These are phyloP conservation scores for Baudoinia panamericana DNA, from an alignment of 495 filamentous ascomycete species.

Conservation along the genomic window DNA sequence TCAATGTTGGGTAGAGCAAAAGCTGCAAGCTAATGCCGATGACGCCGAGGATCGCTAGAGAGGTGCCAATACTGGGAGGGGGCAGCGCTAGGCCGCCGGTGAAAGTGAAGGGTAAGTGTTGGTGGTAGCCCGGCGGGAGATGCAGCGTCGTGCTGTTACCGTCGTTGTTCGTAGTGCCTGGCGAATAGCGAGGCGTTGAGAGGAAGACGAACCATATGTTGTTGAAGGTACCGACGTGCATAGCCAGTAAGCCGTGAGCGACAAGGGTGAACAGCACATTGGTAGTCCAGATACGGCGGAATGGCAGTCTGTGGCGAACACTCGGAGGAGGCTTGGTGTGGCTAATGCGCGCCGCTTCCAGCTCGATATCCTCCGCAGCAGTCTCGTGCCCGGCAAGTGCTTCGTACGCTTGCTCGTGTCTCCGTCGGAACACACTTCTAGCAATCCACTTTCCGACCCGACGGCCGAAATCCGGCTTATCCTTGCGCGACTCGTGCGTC, in stretches of 20 bases:
- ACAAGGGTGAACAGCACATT: slow-evolving; percentile 50
- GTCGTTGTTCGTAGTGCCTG: slow-evolving; percentile 21
- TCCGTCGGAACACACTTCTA: slow-evolving; percentile 25
- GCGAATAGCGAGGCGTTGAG: slow-evolving; percentile 44
- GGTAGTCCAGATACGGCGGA: slow-evolving; percentile 49
- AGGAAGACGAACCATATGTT: slow-evolving; percentile 61
- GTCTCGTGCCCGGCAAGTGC: slow-evolving; percentile 10
- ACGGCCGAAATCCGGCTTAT: slow-evolving; percentile 39
- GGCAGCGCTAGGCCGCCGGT: slow-evolving; percentile 58
- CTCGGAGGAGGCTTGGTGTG: neutral
- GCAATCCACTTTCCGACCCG: slow-evolving; percentile 34
- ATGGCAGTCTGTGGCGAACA: slow-evolving; percentile 40
- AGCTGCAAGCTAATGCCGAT: slow-evolving; percentile 58
- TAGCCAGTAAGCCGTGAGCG: slow-evolving; percentile 51
- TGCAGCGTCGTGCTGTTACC: slow-evolving; percentile 6
- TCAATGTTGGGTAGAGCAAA: slow-evolving; percentile 53
- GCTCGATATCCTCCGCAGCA: slow-evolving; percentile 11
- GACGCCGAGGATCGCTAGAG: slow-evolving; percentile 55
- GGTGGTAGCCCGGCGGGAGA: slow-evolving; percentile 39
- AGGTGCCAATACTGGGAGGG: slow-evolving; percentile 54
- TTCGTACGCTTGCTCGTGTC: slow-evolving; percentile 14
- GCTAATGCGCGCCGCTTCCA: neutral
- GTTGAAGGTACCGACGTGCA: slow-evolving; percentile 66
- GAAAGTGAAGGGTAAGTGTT: slow-evolving; percentile 46
- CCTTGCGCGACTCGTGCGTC: slow-evolving; percentile 39